Evolutionary conservation across 2,329 filamentous ascomycete species (phyloP).

Genomic region (Apiospora hydei): DNA sequence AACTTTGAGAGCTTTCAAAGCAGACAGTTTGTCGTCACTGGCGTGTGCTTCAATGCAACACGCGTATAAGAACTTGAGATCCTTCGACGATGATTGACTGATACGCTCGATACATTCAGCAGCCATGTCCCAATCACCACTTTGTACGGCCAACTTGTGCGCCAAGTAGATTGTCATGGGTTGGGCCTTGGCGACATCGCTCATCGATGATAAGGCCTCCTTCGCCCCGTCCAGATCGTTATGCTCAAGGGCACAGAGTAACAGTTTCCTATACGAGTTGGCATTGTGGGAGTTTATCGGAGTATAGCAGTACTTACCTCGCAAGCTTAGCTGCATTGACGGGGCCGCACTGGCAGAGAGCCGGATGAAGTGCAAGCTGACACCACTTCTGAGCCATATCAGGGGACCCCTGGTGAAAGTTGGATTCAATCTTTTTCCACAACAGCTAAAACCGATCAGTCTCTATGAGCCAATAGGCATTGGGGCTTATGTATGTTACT

Average conservation of each 20-base stretch:
- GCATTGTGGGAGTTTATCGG: slow-evolving; percentile 13
- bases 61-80: slow-evolving; percentile 75
- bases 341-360: slow-evolving; percentile 72
- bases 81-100: slow-evolving; percentile 57
- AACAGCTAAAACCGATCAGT: slow-evolving; percentile 62
- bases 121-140: slow-evolving; percentile 64
- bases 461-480: background rate
- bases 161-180: slow-evolving; percentile 75
- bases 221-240: slow-evolving; percentile 62
- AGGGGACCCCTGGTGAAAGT: slow-evolving; percentile 60
- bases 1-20: slow-evolving; percentile 64
- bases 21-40: slow-evolving; percentile 65
- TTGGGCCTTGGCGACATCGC: slow-evolving; percentile 63
- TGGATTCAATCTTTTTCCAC: slow-evolving; percentile 78
- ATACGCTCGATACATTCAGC: slow-evolving; percentile 69
- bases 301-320: slow-evolving; percentile 53
- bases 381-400: slow-evolving; percentile 74
- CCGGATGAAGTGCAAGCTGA: slow-evolving; percentile 66
- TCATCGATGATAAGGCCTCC: slow-evolving; percentile 65
- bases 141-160: slow-evolving; percentile 74
- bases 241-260: slow-evolving; percentile 71
- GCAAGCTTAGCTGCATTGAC: slow-evolving; percentile 73
- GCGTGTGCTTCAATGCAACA: slow-evolving; percentile 81
- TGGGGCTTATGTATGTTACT: slow-evolving; percentile 34
- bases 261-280: slow-evolving; percentile 66